These are phyloP conservation scores for Komagataella pastoris DNA, from an alignment of 805 yeast species.

Conservation along the genomic window DNA sequence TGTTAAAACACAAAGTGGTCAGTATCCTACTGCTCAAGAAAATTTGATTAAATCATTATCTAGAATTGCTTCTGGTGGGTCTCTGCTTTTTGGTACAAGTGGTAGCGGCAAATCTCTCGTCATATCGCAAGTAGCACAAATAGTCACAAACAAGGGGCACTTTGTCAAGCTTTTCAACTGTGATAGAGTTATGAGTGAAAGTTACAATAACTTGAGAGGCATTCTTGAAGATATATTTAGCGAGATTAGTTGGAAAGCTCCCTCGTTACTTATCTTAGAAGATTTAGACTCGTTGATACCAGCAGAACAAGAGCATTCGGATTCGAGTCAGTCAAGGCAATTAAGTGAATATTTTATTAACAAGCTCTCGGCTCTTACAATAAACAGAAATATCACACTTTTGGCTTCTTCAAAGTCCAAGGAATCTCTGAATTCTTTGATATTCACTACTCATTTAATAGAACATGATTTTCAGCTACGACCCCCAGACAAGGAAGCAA, in stretches of 20 bases:
- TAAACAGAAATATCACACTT: conserved; percentile 37
- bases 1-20: conserved; percentile 13
- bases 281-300: conserved; percentile 65
- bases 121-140: conserved; percentile 24
- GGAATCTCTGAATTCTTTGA: conserved; percentile 44
- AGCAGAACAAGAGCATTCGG: conserved; percentile 45
- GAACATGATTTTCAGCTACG: conserved; percentile 46
- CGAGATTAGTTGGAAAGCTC: conserved; percentile 53
- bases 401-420: conserved; percentile 52
- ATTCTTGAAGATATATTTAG: conserved; percentile 35
- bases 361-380: conserved; percentile 27
- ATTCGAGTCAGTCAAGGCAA: conserved; percentile 27
- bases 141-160: conserved; percentile 28
- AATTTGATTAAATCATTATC: conserved; percentile 22
- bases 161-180: conserved; percentile 37
- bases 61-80: conserved; percentile 19
- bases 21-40: conserved; percentile 33
- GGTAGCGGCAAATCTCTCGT: conserved; percentile 75
- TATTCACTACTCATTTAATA: conserved; percentile 58
- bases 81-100: conserved; percentile 55
- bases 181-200: conserved; percentile 43
- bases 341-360: conserved; percentile 44
- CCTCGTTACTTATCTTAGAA: conserved; percentile 64
- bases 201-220: conserved; percentile 28
- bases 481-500: conserved; percentile 55